Base-by-base conservation (phyloP, 2,329 filamentous ascomycete species). In the Knufia petricola region DNA sequence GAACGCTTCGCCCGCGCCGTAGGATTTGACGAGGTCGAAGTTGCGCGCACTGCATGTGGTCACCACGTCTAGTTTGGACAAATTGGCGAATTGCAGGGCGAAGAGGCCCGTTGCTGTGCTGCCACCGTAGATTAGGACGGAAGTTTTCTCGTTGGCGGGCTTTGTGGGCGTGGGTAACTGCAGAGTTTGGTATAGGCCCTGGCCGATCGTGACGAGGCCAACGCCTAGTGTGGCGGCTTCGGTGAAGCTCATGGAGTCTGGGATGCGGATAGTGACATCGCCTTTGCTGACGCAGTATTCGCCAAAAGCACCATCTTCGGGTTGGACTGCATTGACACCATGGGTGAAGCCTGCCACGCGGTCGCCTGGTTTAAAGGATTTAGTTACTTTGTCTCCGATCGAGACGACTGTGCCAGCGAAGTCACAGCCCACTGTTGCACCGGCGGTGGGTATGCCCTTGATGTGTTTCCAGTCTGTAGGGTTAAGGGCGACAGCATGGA, bases 401-500 rank as follows among this genome's bases (percentile, higher is more conserved):
- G 60, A 55, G 23, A 60, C 56, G 26, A 66, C 60, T 23, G 58
- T 52, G 28, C 63, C 63, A 13, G 63, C 59, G 45, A 62, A 66
- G 48, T 66, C 63, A 43, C 59, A 65, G 1, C 63, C 63, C 0
- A 28, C 26, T 28, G 26, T 28, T 28, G 26, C 26, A 12, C 26
- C 26, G 6, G 26, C 6, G 6, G 26, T 28, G 26, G 26, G 26
- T 6, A 28, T 28, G 26, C 26, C 26, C 6, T 44, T 13, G 17
- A 49, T 45, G 39, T 45, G 40, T 37, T 49, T 49, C 28, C 32
- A 49, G 28, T 49, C 47, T 31, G 40, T 45, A 2, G 47, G 47
- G 26, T 49, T 49, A 12, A 78, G 58, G 2, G 72, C 76, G 0
- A 76, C 67, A 3, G 67, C 66, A 7, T 66, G 65, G 2, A 69